Percentiles rank a stretch among this genome's conserved stretches.
Evolutionary conservation across 2,329 filamentous ascomycete genomes (phyloP).

Genomic region (Neonectria magnoliae): DNA sequence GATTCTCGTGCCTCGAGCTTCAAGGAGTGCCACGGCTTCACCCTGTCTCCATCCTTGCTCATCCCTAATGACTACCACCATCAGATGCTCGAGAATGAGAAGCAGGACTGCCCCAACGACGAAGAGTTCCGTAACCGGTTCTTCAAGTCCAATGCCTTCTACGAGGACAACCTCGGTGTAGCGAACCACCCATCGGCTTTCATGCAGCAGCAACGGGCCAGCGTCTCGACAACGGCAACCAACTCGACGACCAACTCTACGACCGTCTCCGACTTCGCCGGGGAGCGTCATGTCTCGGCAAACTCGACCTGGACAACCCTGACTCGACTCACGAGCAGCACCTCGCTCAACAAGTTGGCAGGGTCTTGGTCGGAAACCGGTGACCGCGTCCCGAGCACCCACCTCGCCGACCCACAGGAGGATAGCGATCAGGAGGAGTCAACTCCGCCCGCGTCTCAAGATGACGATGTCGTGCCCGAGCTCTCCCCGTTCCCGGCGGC

Average conservation of each 20-base stretch:
- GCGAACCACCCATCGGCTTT: slow-evolving; percentile 30
- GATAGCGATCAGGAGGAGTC: slow-evolving; percentile 40
- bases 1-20: slow-evolving; percentile 64
- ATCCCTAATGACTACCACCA: slow-evolving; percentile 69
- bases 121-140: slow-evolving; percentile 40
- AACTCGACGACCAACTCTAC: slow-evolving; percentile 59
- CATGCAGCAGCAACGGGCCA: slow-evolving; percentile 57
- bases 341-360: slow-evolving; percentile 52
- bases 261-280: slow-evolving; percentile 57
- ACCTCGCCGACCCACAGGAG: slow-evolving; percentile 35
- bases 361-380: slow-evolving; percentile 44
- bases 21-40: slow-evolving; percentile 68
- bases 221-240: slow-evolving; percentile 65
- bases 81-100: slow-evolving; percentile 57
- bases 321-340: slow-evolving; percentile 65
- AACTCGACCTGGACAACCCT: slow-evolving; percentile 64
- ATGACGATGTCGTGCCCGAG: slow-evolving; percentile 50
- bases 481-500: slow-evolving; percentile 44
- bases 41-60: slow-evolving; percentile 69
- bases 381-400: slow-evolving; percentile 45
- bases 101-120: slow-evolving; percentile 47
- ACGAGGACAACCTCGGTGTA: slow-evolving; percentile 33
- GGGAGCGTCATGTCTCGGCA: slow-evolving; percentile 63
- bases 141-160: slow-evolving; percentile 28
- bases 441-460: slow-evolving; percentile 38